These are phyloP conservation scores for Cladophialophora exuberans DNA, from an alignment of 2,329 filamentous ascomycete species.

Conservation along the genomic window DNA sequence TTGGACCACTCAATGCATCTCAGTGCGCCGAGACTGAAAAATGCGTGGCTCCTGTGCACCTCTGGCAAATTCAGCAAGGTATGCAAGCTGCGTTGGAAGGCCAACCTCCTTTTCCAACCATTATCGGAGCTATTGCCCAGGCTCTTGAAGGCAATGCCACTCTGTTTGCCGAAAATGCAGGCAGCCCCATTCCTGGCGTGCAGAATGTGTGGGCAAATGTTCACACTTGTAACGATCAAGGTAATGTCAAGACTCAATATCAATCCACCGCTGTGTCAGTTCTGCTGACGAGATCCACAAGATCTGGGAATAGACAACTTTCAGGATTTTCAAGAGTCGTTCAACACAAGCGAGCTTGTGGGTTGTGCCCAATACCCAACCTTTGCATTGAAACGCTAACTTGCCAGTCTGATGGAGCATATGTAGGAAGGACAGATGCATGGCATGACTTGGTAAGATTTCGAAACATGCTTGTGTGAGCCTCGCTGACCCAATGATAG, in stretches of 20 bases:
- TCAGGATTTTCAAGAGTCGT: not conserved
- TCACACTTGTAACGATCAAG: not conserved
- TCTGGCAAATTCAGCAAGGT: not conserved
- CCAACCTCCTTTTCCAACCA: slow-evolving; percentile 1
- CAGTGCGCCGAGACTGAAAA: not conserved
- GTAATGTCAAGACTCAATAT: too few species aligned
- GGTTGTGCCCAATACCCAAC: not conserved
- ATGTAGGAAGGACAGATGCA: not conserved
- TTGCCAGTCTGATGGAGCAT: not conserved
- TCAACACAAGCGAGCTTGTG: not conserved
- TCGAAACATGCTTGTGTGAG: not conserved
- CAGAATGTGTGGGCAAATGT: not conserved
- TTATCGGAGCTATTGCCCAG: not conserved
- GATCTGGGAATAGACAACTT: not conserved
- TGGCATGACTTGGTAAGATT: not conserved
- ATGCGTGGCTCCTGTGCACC: not conserved
- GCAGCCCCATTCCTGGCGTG: not conserved
- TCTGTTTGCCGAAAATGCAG: not conserved
- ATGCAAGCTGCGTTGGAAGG: not conserved
- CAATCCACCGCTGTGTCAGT: not conserved
- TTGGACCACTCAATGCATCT: not conserved
- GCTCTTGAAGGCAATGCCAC: not conserved
- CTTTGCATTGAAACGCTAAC: not conserved
- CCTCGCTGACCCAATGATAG: not conserved
- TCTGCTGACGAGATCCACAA: not conserved